phyloP scores from a whole-genome alignment of 768 basidiomycete species.

The Leucocoprinus sp. region DNA sequence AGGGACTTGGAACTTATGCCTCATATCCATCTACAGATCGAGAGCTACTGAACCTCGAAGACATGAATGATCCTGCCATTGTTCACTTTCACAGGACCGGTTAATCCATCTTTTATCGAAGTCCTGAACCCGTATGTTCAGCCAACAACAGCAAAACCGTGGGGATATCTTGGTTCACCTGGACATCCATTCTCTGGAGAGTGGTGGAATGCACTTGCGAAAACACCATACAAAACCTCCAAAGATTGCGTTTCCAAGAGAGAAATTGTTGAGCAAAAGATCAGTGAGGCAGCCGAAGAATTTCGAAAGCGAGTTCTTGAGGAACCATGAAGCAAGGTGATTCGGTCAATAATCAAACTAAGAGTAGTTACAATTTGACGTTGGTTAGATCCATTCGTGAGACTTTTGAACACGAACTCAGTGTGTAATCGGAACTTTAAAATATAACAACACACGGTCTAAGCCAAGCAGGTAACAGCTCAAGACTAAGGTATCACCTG shows the following conservation, averaged over 20 bases:
- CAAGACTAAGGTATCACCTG: background rate
- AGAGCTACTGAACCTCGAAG: slow-evolving; percentile 21
- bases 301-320: background rate
- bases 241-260: background rate
- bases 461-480: background rate
- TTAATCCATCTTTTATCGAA: slow-evolving; percentile 35
- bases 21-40: slow-evolving; percentile 26
- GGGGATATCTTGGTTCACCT: slow-evolving; percentile 48
- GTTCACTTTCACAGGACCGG: slow-evolving; percentile 55
- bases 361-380: no score
- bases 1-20: slow-evolving; percentile 49
- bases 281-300: background rate
- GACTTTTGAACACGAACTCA: no score
- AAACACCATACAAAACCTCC: slow-evolving; percentile 25
- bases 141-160: slow-evolving; percentile 47
- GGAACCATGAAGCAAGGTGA: no score
- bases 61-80: slow-evolving; percentile 34
- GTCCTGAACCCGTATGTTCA: slow-evolving; percentile 46
- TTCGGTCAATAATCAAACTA: no score
- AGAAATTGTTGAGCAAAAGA: background rate
- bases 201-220: slow-evolving; percentile 38
- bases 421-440: no score
- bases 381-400: no score
- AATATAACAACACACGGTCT: no score
- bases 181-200: slow-evolving; percentile 38